Evolutionary conservation across 345 rosid genomes (phyloP).

Genomic region (Linum tenue): DNA sequence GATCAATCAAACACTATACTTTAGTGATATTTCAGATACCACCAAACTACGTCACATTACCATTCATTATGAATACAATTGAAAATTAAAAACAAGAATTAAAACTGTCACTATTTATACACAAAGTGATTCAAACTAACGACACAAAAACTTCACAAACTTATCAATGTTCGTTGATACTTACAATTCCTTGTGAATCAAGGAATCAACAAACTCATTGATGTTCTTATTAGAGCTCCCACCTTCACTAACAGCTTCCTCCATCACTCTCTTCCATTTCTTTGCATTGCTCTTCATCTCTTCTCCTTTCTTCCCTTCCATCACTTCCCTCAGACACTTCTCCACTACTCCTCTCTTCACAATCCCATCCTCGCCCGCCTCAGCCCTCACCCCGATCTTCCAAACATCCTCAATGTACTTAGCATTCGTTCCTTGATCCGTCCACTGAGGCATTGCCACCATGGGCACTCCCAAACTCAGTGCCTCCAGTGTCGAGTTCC

Average conservation of each 20-base stretch:
- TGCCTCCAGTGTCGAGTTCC: conserved; percentile 4
- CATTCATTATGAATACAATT: too few species aligned
- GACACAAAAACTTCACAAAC: too few species aligned
- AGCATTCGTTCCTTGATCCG: conserved; percentile 4
- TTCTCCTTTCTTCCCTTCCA: conserved; percentile 5
- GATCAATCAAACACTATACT: too few species aligned
- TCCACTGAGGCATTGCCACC: conserved; percentile 11
- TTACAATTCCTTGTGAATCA: background rate
- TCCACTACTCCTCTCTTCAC: background rate
- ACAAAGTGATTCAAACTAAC: too few species aligned
- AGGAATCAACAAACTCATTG: background rate
- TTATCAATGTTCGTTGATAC: too few species aligned
- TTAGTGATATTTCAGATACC: too few species aligned
- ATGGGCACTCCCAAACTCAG: conserved; percentile 6
- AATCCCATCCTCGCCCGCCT: background rate
- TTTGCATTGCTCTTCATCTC: background rate
- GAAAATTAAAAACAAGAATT: too few species aligned
- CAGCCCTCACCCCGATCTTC: background rate
- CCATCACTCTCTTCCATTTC: background rate
- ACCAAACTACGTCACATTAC: too few species aligned
- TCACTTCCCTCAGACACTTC: background rate
- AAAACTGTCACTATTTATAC: too few species aligned
- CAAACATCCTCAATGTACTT: conserved; percentile 3
- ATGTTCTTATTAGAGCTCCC: conserved; percentile 3
- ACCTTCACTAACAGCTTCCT: background rate